phyloP scores from a whole-genome alignment of 495 filamentous ascomycete species.

The Neurospora sp. region DNA sequence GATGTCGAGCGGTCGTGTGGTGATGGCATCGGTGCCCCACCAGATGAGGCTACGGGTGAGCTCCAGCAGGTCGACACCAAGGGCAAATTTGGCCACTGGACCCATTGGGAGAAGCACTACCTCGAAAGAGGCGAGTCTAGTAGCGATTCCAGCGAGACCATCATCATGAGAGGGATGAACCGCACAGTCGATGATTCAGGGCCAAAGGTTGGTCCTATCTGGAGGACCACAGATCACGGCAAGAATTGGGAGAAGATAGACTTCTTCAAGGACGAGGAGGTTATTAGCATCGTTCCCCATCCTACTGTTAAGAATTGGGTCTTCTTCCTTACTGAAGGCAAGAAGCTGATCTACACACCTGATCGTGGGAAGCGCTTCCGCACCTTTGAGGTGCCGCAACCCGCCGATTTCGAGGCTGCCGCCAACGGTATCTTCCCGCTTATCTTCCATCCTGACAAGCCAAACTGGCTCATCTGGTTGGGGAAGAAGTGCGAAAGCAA shows the following conservation, averaged over 20 bases:
- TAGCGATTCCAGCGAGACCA: constrained; percentile 61
- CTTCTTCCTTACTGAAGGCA: constrained; percentile 65
- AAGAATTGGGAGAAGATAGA: constrained; percentile 58
- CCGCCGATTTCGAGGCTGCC: constrained; percentile 15
- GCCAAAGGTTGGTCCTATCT: constrained; percentile 39
- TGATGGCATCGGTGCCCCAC: constrained; percentile 32
- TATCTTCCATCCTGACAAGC: constrained; percentile 69
- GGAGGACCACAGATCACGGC: constrained; percentile 71
- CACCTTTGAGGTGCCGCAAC: constrained; percentile 52
- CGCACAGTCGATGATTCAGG: constrained; percentile 29
- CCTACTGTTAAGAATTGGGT: constrained; percentile 68
- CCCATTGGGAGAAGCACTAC: constrained; percentile 60
- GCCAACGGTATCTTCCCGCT: constrained; percentile 31
- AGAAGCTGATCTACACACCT: constrained; percentile 64
- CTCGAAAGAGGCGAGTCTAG: constrained; percentile 67
- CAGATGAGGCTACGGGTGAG: constrained; percentile 42
- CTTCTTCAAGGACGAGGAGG: constrained; percentile 49
- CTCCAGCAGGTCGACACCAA: constrained; percentile 38
- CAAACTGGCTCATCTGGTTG: constrained; percentile 86
- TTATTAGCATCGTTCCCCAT: constrained; percentile 63
- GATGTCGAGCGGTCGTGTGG: constrained; percentile 46
- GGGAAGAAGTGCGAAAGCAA: constrained; percentile 48
- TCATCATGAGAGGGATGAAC: constrained; percentile 56
- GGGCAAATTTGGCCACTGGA: constrained; percentile 45
- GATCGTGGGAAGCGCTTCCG: constrained; percentile 62